phyloP scores from a whole-genome alignment of 495 filamentous ascomycete species.

The Penicillium parvum region DNA sequence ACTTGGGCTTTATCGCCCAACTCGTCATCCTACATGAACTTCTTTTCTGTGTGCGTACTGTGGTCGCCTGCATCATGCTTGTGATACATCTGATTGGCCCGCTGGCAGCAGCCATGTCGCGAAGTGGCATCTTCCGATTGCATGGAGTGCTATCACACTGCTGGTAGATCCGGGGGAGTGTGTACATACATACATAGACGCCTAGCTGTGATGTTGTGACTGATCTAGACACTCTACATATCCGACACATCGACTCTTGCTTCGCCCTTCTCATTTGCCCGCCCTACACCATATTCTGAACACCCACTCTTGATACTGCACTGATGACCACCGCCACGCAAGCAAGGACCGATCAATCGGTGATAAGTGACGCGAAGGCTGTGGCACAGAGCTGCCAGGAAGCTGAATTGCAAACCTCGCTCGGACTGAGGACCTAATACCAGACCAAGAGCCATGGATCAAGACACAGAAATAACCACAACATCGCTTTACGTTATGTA shows the following conservation, averaged over 20 bases:
- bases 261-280: too few species aligned
- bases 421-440: too few species aligned
- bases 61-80: neutral
- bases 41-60: too few species aligned
- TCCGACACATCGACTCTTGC: constrained; percentile 6
- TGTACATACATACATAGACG: too few species aligned
- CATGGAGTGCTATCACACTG: constrained; percentile 23
- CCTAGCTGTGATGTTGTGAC: constrained; percentile 15
- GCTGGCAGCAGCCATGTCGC: constrained; percentile 19
- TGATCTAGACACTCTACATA: constrained; percentile 11
- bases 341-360: constrained; percentile 19
- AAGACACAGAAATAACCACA: too few species aligned
- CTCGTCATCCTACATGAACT: too few species aligned
- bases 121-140: constrained; percentile 26
- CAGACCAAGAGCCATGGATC: too few species aligned
- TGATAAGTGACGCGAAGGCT: constrained; percentile 6
- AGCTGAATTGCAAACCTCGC: neutral
- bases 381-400: constrained; percentile 12
- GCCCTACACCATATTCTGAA: too few species aligned
- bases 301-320: constrained; percentile 9
- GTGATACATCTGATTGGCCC: constrained; percentile 23
- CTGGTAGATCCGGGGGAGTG: constrained; percentile 25
- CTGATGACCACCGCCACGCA: constrained; percentile 10
- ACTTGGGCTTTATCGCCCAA: too few species aligned
- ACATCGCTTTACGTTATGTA: too few species aligned